Percentiles rank a stretch among this genome's conserved stretches.
These are phyloP conservation scores for Lathyrus oleraceus DNA, from an alignment of 306 rosid genomes.

Conservation along the genomic window DNA sequence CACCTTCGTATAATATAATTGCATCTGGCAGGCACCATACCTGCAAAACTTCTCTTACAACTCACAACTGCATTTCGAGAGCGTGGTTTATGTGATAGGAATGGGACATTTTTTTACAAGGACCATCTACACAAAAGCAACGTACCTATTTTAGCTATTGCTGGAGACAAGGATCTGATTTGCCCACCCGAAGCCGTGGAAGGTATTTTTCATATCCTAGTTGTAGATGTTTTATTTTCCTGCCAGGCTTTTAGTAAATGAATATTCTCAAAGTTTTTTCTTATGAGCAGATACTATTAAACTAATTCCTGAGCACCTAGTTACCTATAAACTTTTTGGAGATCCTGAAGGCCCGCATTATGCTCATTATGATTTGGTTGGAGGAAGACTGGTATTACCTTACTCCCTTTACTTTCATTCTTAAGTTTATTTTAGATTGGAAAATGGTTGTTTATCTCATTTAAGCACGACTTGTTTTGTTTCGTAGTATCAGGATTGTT, in stretches of 20 bases:
- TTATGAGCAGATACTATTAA: conserved; percentile 67
- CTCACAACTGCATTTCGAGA: conserved; percentile 92
- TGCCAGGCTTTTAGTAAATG: conserved; percentile 20
- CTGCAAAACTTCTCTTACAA: conserved; percentile 87
- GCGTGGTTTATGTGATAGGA: conserved; percentile 74
- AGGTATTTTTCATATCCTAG: conserved; percentile 52
- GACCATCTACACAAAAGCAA: conserved; percentile 71
- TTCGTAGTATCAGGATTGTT: background rate
- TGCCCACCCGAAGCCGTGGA: conserved; percentile 99
- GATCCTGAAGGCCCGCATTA: conserved; percentile 86
- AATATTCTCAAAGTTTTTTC: conserved; percentile 25
- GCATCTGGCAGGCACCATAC: conserved; percentile 77
- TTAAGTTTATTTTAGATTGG: conserved; percentile 5
- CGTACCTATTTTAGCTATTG: conserved; percentile 82
- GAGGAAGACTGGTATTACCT: conserved; percentile 79
- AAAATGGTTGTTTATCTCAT: conserved; percentile 8
- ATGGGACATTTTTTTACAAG: conserved; percentile 67
- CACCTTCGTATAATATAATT: conserved; percentile 29
- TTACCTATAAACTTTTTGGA: conserved; percentile 74
- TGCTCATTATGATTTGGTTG: conserved; percentile 98
- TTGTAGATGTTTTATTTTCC: conserved; percentile 20
- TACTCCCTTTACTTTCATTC: conserved; percentile 22
- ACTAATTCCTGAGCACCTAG: conserved; percentile 79
- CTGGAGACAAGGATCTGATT: conserved; percentile 90
- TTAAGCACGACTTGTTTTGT: background rate